Base-by-base conservation (phyloP, 1,139 yeast species). In the Ogataea hybrid region DNA sequence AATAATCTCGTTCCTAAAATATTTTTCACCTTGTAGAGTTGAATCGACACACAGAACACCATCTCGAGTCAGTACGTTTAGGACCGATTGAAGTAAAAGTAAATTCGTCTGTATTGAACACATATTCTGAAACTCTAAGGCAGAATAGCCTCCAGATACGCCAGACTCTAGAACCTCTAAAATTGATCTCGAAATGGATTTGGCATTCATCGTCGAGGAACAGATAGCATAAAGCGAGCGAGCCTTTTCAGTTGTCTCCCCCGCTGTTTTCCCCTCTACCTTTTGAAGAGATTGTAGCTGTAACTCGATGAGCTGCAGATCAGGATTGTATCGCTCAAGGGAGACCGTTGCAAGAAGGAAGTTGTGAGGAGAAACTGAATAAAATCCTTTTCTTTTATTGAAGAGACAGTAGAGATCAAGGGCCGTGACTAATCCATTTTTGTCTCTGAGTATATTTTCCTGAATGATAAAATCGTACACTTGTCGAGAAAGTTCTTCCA, bases 391-490 rank as follows among this genome's bases (percentile, higher is more conserved):
- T 0, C 81, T 71, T 42, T 82, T 69, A 51, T 82, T 83, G 59
- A 79, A 81, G 17, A 77, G 52, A 0, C 81, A 79, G 59, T 71
- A 82, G 21, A 82, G 57, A 52, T 83, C 89, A 35, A 75, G 71
- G 18, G 82, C 52, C 0, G 84, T 70, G n/a, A 82, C 65, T 12
- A 79, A 65, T 1, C 84, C 84, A 31, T 81, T 81, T 37, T 71
- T 71, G 22, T 63, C 64, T 21, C 68, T 68, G 35, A 77, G 49
- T 0, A 74, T 56, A 18, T 75, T 66, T 28, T 68, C 69, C 22
- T 65, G 53, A 6, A 59, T 56, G 2, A 81, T 61, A 53, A 77
- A 81, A 43, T 78, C 85, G 12, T 79, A 76, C 1, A 82, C 53
- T 50, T 80, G 82, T 32, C 86, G 68, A 1, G 87, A 69, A 12